Conservation (phyloP, 257 asterid species). For the Osmanthus fragrans region DNA sequence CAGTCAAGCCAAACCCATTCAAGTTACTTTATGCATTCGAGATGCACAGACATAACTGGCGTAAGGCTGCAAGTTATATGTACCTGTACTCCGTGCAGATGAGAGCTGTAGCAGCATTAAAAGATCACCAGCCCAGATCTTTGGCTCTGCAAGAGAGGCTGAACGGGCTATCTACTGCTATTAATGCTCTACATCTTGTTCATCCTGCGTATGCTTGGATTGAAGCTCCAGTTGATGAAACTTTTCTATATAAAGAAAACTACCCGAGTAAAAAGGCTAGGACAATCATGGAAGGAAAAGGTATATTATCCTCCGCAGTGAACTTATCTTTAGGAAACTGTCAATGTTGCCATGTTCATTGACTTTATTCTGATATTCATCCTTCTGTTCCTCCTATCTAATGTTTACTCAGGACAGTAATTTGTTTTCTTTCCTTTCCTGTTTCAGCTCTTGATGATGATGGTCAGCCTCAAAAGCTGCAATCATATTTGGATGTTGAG, state of each 20-base stretch:
- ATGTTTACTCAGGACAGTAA: slow-evolving; percentile 6
- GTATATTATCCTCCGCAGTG: slow-evolving; percentile 41
- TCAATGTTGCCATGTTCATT: slow-evolving; percentile 14
- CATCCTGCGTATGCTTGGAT: slow-evolving; percentile 96
- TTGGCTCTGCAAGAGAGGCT: slow-evolving; percentile 78
- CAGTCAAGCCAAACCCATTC: slow-evolving; percentile 81
- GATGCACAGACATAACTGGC: slow-evolving; percentile 92
- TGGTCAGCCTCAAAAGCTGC: slow-evolving; percentile 51
- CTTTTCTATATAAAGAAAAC: slow-evolving; percentile 41
- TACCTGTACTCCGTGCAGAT: slow-evolving; percentile 66
- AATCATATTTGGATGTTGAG: slow-evolving; percentile 65
- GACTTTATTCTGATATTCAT: slow-evolving; percentile 11
- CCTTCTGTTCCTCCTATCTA: slow-evolving; percentile 4
- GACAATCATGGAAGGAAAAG: slow-evolving; percentile 55
- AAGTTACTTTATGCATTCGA: slow-evolving; percentile 87
- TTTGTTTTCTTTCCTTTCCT: slow-evolving; percentile 15
- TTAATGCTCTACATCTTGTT: slow-evolving; percentile 92
- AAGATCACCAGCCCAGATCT: slow-evolving; percentile 67
- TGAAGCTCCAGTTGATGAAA: slow-evolving; percentile 57
- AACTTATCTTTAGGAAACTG: slow-evolving; percentile 16
- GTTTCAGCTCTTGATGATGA: slow-evolving; percentile 59
- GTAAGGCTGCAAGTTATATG: slow-evolving; percentile 83
- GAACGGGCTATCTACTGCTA: slow-evolving; percentile 82
- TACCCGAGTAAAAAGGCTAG: slow-evolving; percentile 87
- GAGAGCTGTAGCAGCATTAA: slow-evolving; percentile 60